Base-by-base conservation (phyloP, 192 early-diverging fungal genomes). In the Rhizoclosmatium globosum region DNA sequence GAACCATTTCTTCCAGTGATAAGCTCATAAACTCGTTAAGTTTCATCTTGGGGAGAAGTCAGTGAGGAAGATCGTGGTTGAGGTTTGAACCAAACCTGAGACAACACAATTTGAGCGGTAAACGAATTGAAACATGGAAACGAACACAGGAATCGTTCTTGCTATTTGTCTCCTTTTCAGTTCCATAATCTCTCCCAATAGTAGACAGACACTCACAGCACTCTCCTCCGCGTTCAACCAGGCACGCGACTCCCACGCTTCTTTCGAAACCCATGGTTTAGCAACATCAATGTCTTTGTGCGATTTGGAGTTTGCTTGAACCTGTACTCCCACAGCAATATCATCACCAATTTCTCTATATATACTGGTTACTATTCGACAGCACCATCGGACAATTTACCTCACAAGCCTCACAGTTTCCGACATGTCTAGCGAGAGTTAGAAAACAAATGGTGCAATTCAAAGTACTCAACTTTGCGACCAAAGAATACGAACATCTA, bases 91-190 rank as follows among this genome's bases (percentile, higher is more conserved):
- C 23, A 62, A 74, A 79, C 65, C 47, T 79, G 58, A 2, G 81
- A 72, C 62, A 82, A 73, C 15, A 82, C 76, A 62, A 82, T 79
- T 41, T 82, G 81, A 17, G 81, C 75, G 3, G 67, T 59, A 58
- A 79, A 79, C 2, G 81, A 67, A 64, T 82, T 82, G 64, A 82
- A 64, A 41, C 60, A 42, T 6, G 81, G 81, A 58, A 82, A 73
- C 1, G 68, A 71, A 41, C 66, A 66, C 6, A 82, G 71, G 58
- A 82, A 82, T 21, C 81, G 75, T 53, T 82, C 81, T 82, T 82
- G 81, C 81, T 81, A 57, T 39, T 50, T 6, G 21, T n/a, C 23
- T 45, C 7, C 3, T 21, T n/a, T 21, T 23, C 57, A 77, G 2
- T 3, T 46, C 44, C 38, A 44, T 50, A 39, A 69, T 47, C 3